Base-by-base conservation (phyloP, 164 flowering plant genomes). In the Berberis thunbergii region DNA sequence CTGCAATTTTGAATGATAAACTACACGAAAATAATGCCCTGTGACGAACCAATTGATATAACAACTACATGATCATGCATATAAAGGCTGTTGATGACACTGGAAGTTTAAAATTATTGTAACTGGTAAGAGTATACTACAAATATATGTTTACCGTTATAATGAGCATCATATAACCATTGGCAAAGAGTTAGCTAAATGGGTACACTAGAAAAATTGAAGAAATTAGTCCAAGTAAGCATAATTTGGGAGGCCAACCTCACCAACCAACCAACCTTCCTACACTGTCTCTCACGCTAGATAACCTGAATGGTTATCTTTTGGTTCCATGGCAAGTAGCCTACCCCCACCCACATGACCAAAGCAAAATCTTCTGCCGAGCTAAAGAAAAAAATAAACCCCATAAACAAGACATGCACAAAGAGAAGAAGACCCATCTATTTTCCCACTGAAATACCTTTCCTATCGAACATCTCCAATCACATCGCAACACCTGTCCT, bases 181-280 rank as follows among this genome's bases (percentile, higher is more conserved):
- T 2, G 54, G 8, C 54, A 6, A 52, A 4, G 54, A 52, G 11
- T n/a, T 50, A 8, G 54, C 12, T 11, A 13, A 41, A 54, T 13
- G 38, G 5, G 41, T 38, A 26, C 26, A 26, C 4, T 13, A 54
- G 41, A 54, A 54, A 54, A 13, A 54, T 12, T 44, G 9, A n/a
- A 13, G 4, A n/a, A 26, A 26, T 26, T 26, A 12, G 46, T 10
- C 65, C 65, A 62, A 62, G 46, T 52, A 65, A 63, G 61, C 61
- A 64, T 54, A 46, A 61, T 59, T 72, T 72, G 61, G 81, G 74
- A 76, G 68, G 77, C 87, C 87, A 78, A 83, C 84, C 82, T 64
- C 66, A 76, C 80, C 82, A 76, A 83, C 77, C 75, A 26, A 26
- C 26, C 26, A 26, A 26, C 26, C 26, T 26, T 26, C 26, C 26